phyloP scores from a whole-genome alignment of 208 protist genomes.

The Trypanosoma grayi region DNA sequence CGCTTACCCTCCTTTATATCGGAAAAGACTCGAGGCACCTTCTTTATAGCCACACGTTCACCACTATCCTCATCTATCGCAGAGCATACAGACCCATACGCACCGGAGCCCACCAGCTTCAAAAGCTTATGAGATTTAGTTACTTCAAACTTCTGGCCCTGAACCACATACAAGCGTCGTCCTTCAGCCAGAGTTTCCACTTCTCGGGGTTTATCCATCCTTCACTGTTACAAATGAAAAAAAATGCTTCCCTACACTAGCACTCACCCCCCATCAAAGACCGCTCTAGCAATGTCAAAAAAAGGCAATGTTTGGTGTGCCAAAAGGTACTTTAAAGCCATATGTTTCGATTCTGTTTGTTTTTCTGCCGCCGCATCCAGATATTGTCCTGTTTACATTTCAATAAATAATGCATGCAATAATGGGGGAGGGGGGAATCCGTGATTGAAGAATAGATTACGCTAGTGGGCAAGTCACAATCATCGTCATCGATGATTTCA shows the following conservation, averaged over 20 bases:
- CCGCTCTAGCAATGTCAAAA: constrained; percentile 2
- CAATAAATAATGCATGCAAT: too few relatives aligned
- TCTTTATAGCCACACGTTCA: constrained; percentile 97
- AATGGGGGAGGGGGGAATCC: not conserved
- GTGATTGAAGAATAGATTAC: not conserved
- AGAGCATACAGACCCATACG: constrained; percentile 87
- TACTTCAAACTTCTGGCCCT: constrained; percentile 87
- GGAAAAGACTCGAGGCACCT: constrained; percentile 94
- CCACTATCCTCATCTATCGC: constrained; percentile 49
- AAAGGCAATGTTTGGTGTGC: constrained; percentile 20
- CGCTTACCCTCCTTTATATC: constrained; percentile 95
- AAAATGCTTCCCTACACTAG: not conserved
- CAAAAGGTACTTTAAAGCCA: too few relatives aligned
- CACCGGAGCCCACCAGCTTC: constrained; percentile 81
- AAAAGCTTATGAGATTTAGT: constrained; percentile 61
- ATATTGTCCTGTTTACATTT: too few relatives aligned
- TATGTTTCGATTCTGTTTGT: too few relatives aligned
- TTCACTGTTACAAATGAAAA: constrained; percentile 10
- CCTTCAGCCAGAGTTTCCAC: constrained; percentile 41
- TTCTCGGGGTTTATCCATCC: constrained; percentile 42
- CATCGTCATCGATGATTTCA: constrained; percentile 43
- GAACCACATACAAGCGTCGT: constrained; percentile 76
- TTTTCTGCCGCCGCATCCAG: too few relatives aligned
- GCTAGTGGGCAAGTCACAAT: constrained; percentile 45
- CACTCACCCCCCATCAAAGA: constrained; percentile 15